These are phyloP conservation scores for Curvularia sp. DNA, from an alignment of 2,329 filamentous ascomycete species.

Conservation along the genomic window DNA sequence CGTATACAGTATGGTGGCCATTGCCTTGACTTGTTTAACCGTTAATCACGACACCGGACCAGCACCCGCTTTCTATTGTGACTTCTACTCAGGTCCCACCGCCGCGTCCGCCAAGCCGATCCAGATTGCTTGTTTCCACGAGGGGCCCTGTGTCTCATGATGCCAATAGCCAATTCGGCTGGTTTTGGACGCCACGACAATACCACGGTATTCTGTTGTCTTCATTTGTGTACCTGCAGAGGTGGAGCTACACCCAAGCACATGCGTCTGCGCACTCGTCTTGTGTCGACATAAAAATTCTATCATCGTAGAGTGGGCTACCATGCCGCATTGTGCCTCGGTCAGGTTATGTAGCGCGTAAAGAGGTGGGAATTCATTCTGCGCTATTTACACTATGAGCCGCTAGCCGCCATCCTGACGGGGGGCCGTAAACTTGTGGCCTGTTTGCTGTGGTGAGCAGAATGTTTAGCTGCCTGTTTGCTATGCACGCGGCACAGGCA, in stretches of 20 bases:
- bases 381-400: conserved; percentile 7
- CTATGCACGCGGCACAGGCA: conserved; percentile 5
- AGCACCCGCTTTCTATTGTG: conserved; percentile 1
- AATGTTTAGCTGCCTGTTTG: conserved; percentile 5
- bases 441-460: conserved; percentile 11
- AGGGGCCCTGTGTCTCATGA: not conserved
- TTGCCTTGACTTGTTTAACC: not conserved
- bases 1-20: conserved; percentile 4
- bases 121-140: conserved; percentile 1
- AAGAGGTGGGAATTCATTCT: conserved; percentile 5
- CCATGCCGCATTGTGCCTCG: conserved; percentile 2
- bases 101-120: not conserved
- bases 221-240: not conserved
- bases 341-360: conserved; percentile 10
- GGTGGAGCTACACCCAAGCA: not conserved
- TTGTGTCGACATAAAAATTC: not conserved
- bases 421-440: conserved; percentile 8
- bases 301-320: not conserved
- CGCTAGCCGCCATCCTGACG: conserved; percentile 12
- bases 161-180: not conserved
- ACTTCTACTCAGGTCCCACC: conserved; percentile 9
- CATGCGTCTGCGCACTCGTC: not conserved
- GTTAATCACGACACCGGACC: not conserved
- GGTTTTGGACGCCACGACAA: not conserved
- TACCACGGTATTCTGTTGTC: not conserved